Conservation (phyloP, 2,329 filamentous ascomycete genomes). For the Leptographium wingfieldii region DNA sequence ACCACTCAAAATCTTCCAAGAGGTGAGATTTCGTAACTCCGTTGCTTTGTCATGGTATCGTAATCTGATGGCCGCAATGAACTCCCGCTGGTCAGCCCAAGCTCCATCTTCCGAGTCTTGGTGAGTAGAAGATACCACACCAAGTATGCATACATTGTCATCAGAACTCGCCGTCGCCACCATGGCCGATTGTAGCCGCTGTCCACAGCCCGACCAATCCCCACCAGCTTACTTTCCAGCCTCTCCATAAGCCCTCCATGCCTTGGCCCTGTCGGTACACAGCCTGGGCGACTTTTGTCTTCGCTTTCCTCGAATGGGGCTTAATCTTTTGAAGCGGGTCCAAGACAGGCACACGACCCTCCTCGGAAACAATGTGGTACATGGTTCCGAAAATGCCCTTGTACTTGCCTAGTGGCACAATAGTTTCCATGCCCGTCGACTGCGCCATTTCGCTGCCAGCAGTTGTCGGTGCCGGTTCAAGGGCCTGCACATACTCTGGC, state of each 20-base stretch:
- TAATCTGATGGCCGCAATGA: not conserved
- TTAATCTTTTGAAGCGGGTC: constrained; percentile 19
- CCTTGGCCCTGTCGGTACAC: constrained; percentile 52
- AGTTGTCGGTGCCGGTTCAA: constrained; percentile 20
- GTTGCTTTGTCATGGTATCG: not conserved
- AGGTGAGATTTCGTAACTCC: constrained; percentile 4
- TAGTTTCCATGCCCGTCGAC: constrained; percentile 43
- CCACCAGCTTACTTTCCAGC: constrained; percentile 71
- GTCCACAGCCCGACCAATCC: constrained; percentile 64
- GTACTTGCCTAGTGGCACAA: constrained; percentile 72
- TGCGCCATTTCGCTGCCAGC: constrained; percentile 14
- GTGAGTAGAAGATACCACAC: not conserved
- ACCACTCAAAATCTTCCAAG: not conserved
- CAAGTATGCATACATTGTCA: not conserved
- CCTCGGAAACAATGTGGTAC: constrained; percentile 73
- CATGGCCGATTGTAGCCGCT: constrained; percentile 48
- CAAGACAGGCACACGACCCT: constrained; percentile 38
- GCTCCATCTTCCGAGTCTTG: not conserved
- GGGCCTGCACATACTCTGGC: constrained; percentile 36
- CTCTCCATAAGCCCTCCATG: constrained; percentile 54
- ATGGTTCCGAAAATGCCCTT: constrained; percentile 83
- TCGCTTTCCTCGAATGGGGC: constrained; percentile 17
- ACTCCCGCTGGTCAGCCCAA: not conserved
- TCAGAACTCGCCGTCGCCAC: constrained; percentile 48
- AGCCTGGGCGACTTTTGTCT: constrained; percentile 25